Evolutionary conservation across 352 stramenopile genomes (phyloP).

Genomic region (Globisporangium solare): DNA sequence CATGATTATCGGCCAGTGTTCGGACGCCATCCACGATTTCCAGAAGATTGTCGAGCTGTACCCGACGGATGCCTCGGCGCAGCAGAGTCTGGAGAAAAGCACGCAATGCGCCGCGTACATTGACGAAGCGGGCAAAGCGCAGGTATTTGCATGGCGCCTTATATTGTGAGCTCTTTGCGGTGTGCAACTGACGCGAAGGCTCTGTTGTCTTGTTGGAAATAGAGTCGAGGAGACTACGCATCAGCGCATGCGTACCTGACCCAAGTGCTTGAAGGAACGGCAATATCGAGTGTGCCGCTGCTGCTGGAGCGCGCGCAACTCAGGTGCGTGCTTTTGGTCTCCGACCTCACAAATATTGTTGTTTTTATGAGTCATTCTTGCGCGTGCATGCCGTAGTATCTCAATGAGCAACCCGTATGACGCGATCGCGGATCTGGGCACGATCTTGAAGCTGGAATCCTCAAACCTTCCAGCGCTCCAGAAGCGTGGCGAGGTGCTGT

Average conservation of each 20-base stretch:
- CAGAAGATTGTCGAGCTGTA: conserved; percentile 52
- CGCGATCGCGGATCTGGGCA: conserved; percentile 65
- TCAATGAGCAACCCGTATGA: conserved; percentile 69
- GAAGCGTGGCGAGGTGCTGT: conserved; percentile 74
- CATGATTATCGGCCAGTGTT: conserved; percentile 76
- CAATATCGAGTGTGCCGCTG: conserved; percentile 64
- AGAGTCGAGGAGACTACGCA: conserved; percentile 65
- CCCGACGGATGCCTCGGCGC: conserved; percentile 42
- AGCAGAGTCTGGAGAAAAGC: conserved; percentile 59
- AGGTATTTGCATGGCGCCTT: conserved; percentile 8
- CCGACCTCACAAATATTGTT: not conserved
- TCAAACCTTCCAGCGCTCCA: conserved; percentile 64
- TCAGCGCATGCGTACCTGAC: conserved; percentile 61
- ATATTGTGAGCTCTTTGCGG: too few relatives aligned
- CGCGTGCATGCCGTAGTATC: conserved; percentile 24
- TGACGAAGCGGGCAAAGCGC: conserved; percentile 54
- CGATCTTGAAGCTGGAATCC: conserved; percentile 66
- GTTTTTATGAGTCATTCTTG: not conserved
- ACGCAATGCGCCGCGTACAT: conserved; percentile 56
- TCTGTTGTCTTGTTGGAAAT: not conserved
- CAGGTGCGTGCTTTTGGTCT: conserved; percentile 15
- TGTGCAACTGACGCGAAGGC: too few relatives aligned
- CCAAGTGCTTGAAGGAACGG: conserved; percentile 60
- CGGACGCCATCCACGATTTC: conserved; percentile 56
- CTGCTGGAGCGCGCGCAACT: conserved; percentile 69